phyloP scores from a whole-genome alignment of 768 basidiomycete species.

The Tubosaeta sp. region DNA sequence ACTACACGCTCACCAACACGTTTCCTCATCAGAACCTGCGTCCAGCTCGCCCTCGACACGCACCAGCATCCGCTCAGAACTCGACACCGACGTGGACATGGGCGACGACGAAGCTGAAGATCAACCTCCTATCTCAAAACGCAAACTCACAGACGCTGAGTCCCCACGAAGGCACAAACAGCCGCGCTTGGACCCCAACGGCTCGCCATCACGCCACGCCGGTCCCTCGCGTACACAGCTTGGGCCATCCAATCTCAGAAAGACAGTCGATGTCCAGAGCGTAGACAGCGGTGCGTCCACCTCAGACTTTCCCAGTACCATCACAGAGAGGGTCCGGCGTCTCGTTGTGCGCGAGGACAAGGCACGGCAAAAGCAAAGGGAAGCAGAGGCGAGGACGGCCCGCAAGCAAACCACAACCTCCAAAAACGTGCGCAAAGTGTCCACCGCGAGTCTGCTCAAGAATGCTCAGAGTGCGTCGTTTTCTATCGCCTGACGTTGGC shows the following conservation, averaged over 20 bases:
- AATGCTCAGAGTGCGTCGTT: constrained; percentile 17
- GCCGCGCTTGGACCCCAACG: constrained; percentile 12
- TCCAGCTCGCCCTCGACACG: constrained; percentile 17
- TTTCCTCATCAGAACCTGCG: constrained; percentile 13
- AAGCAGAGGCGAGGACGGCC: constrained; percentile 3
- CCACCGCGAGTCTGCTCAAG: constrained; percentile 10
- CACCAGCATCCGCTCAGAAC: constrained; percentile 11
- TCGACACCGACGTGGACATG: constrained; percentile 16
- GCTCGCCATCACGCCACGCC: neutral
- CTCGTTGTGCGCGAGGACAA: neutral
- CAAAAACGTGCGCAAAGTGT: constrained; percentile 9
- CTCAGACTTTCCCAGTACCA: constrained; percentile 12
- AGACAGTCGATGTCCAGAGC: neutral
- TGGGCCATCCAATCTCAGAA: neutral
- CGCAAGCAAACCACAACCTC: constrained; percentile 11
- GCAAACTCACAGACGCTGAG: constrained; percentile 14
- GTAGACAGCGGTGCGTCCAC: constrained; percentile 7
- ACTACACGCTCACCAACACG: constrained; percentile 1
- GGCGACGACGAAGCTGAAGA: constrained; percentile 18
- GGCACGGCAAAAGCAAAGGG: neutral
- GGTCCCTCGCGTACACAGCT: constrained; percentile 12
- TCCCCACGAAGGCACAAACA: constrained; percentile 14
- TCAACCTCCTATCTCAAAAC: constrained; percentile 20
- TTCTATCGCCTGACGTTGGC: neutral
- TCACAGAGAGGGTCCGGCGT: constrained; percentile 17